Evolutionary conservation across 148 eudicot species (phyloP).

Genomic region (Silene latifolia): DNA sequence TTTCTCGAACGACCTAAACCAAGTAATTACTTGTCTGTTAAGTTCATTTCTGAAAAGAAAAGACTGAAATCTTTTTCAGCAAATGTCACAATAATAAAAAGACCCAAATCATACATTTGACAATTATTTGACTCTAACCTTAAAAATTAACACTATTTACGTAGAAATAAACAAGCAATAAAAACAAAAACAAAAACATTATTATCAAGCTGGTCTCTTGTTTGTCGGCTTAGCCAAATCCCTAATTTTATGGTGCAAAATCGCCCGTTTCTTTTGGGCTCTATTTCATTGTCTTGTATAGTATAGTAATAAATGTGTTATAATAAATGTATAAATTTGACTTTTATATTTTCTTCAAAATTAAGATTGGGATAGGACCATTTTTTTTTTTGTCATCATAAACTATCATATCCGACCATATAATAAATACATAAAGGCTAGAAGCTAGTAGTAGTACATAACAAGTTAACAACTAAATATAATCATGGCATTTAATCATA

Average conservation of each 20-base stretch:
- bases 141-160: not conserved
- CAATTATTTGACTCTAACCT: not conserved
- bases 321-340: not conserved
- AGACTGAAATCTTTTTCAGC: conserved; percentile 1
- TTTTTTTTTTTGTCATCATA: no score
- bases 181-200: not conserved
- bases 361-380: not conserved
- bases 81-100: conserved; percentile 20
- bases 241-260: conserved; percentile 18
- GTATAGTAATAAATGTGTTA: not conserved
- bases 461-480: no score
- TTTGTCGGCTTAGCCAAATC: conserved; percentile 14
- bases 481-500: no score
- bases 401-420: no score
- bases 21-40: not conserved
- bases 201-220: conserved; percentile 6
- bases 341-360: not conserved
- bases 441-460: no score
- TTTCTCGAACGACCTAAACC: not conserved
- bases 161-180: not conserved
- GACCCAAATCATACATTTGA: conserved; percentile 16
- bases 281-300: conserved; percentile 9
- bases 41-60: conserved; percentile 12
- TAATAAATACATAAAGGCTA: no score
- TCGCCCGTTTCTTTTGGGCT: conserved; percentile 12